A percentile compares a stretch with the other conserved stretches of the same genome.
Conservation (phyloP, 106 monocot species). For the Acanthochlamys bracteata region DNA sequence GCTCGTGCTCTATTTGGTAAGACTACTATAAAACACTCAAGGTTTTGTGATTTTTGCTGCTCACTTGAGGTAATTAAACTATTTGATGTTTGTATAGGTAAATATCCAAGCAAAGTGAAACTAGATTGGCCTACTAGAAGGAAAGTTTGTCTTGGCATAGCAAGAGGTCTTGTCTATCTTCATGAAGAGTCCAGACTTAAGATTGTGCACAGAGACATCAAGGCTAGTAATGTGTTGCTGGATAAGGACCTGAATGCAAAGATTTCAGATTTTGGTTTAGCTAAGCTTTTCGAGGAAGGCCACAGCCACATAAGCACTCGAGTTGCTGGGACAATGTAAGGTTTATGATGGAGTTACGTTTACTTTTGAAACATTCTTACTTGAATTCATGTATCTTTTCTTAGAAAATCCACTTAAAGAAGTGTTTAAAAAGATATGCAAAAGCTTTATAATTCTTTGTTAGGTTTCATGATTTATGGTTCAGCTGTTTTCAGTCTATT, state of each 20-base stretch:
- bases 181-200: conserved; percentile 1
- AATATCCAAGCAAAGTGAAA: conserved; percentile 10
- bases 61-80: conserved; percentile 44
- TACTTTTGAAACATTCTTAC: too few species aligned
- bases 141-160: too few species aligned
- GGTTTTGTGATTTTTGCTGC: too few species aligned
- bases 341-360: too few species aligned
- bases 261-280: conserved; percentile 31
- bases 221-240: conserved; percentile 4
- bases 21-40: too few species aligned
- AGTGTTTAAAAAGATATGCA: too few species aligned
- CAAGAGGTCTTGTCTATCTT: background rate
- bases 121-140: too few species aligned
- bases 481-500: too few species aligned
- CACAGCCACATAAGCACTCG: conserved; percentile 38
- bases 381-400: too few species aligned
- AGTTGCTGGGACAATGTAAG: conserved; percentile 41
- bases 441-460: too few species aligned
- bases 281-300: conserved; percentile 19
- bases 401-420: too few species aligned
- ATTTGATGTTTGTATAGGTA: conserved; percentile 38
- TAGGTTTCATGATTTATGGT: too few species aligned
- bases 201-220: conserved; percentile 3
- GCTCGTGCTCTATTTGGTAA: conserved; percentile 56
- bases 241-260: conserved; percentile 3